These are phyloP conservation scores for Antitrichia curtipendula DNA, from an alignment of 225 moss, liverwort and hornwort species.

Conservation along the genomic window DNA sequence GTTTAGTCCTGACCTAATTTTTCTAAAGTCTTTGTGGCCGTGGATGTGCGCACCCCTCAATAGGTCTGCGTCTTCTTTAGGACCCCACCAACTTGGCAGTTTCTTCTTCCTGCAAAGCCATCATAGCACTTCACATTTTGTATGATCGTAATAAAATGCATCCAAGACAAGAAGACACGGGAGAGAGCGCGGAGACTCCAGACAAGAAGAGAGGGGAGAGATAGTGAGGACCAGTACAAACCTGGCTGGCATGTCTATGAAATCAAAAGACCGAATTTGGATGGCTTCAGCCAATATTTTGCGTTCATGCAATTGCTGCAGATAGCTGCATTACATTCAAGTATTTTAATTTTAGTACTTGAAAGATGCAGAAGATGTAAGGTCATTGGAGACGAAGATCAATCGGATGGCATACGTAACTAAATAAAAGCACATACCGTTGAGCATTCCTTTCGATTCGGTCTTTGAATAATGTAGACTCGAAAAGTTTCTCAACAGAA, in stretches of 20 bases:
- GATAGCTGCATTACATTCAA: slow-evolving; percentile 11
- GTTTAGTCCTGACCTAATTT: slow-evolving; percentile 9
- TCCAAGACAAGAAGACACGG: neutral
- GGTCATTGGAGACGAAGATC: neutral
- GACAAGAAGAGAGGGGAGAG: no score
- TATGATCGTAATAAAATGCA: neutral
- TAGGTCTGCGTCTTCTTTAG: slow-evolving; percentile 26
- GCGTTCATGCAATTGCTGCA: slow-evolving; percentile 41
- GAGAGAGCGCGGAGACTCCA: neutral
- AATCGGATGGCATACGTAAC: neutral
- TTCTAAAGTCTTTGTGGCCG: slow-evolving; percentile 29
- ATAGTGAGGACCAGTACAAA: neutral
- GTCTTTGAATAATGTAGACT: slow-evolving; percentile 10
- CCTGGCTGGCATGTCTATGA: slow-evolving; percentile 15
- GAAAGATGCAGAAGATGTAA: neutral
- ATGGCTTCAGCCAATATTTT: slow-evolving; percentile 16
- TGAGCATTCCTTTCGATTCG: slow-evolving; percentile 7
- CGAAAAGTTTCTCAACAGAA: slow-evolving; percentile 7
- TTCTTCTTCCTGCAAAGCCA: slow-evolving; percentile 20
- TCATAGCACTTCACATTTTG: neutral
- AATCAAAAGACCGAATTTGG: neutral
- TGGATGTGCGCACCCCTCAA: slow-evolving; percentile 18
- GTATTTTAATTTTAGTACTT: neutral
- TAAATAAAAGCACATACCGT: neutral
- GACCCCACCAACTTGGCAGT: slow-evolving; percentile 37